Evolutionary conservation across 225 moss, liverwort and hornwort species (phyloP).

Genomic region (Pseudoscleropodium purum): DNA sequence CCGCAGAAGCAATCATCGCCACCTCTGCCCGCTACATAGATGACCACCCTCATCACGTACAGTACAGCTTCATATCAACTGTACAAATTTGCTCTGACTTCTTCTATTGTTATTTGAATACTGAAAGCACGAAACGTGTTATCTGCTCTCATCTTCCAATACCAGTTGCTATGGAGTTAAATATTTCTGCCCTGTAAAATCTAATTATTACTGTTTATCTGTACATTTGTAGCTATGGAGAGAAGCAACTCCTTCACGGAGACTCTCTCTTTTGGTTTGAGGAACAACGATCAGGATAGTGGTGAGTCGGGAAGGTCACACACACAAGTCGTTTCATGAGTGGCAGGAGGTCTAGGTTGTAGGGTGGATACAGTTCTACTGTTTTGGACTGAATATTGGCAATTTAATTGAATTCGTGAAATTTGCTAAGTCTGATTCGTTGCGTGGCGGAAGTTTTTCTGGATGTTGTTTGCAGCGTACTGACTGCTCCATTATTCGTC

Average conservation of each 20-base stretch:
- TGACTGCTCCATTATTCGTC: neutral
- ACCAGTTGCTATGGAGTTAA: neutral
- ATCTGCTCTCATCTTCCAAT: neutral
- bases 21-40: neutral
- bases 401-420: constrained; percentile 1
- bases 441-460: neutral
- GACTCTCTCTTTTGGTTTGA: constrained; percentile 34
- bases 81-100: constrained; percentile 13
- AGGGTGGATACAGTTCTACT: constrained; percentile 3
- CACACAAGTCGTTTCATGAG: neutral
- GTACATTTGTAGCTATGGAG: constrained; percentile 34
- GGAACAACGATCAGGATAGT: constrained; percentile 21
- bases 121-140: constrained; percentile 2
- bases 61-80: constrained; percentile 19
- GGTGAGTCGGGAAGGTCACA: constrained; percentile 6
- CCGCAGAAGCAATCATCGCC: neutral
- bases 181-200: neutral
- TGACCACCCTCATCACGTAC: neutral
- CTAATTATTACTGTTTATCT: neutral
- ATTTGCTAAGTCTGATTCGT: neutral
- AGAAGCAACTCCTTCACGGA: constrained; percentile 14
- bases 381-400: constrained; percentile 7
- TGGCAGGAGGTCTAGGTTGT: neutral
- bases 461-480: neutral
- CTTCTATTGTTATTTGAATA: constrained; percentile 10